Evolutionary conservation across 345 rosid genomes (phyloP).

Genomic region (Kernera saxatilis): DNA sequence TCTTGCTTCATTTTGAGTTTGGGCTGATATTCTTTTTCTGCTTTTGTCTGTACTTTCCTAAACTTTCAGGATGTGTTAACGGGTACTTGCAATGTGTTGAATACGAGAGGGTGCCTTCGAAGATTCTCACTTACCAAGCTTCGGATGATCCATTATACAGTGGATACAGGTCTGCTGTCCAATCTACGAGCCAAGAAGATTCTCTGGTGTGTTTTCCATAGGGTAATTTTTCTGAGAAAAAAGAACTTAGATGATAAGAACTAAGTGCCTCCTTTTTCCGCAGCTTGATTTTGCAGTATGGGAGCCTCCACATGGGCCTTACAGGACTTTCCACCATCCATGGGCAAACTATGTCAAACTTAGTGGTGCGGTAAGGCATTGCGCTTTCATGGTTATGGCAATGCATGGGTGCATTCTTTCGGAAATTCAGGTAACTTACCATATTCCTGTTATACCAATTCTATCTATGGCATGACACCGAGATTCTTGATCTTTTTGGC

Average conservation of each 20-base stretch:
- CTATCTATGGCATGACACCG: neutral
- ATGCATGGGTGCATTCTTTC: constrained; percentile 92
- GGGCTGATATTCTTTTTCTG: neutral
- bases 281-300: constrained; percentile 76
- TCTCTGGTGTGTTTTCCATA: constrained; percentile 45
- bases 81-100: constrained; percentile 72
- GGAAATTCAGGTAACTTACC: constrained; percentile 66
- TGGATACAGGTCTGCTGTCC: constrained; percentile 81
- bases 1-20: neutral
- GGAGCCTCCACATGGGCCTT: constrained; percentile 96
- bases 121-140: constrained; percentile 82
- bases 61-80: constrained; percentile 59
- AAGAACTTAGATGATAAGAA: neutral
- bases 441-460: neutral
- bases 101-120: constrained; percentile 82
- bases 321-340: constrained; percentile 60
- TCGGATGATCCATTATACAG: constrained; percentile 76
- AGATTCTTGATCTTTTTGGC: neutral
- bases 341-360: constrained; percentile 74
- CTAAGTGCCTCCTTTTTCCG: neutral
- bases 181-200: constrained; percentile 83
- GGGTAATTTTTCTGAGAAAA: neutral
- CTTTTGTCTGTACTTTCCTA: neutral
- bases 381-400: constrained; percentile 95
- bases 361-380: constrained; percentile 85